phyloP scores from a whole-genome alignment of 1,139 yeast genomes.

The Hansenula anomala region DNA sequence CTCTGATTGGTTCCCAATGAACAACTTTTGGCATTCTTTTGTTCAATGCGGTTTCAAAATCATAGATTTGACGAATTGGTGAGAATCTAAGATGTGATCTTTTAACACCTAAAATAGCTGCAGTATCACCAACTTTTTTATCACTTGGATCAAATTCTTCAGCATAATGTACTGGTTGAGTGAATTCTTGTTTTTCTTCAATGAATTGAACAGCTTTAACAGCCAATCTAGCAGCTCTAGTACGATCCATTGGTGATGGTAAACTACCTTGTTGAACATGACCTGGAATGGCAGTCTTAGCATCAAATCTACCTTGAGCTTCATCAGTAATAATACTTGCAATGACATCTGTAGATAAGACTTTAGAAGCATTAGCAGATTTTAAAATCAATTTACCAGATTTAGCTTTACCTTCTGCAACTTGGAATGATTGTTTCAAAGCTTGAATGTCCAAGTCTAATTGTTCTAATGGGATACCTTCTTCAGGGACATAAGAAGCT shows the following conservation, averaged over 20 bases:
- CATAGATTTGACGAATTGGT: slow-evolving; percentile 71
- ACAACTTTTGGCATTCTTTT: slow-evolving; percentile 86
- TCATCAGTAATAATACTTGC: slow-evolving; percentile 66
- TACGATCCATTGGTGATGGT: slow-evolving; percentile 78
- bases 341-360: slow-evolving; percentile 59
- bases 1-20: slow-evolving; percentile 75
- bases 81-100: slow-evolving; percentile 74
- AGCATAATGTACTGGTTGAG: slow-evolving; percentile 25
- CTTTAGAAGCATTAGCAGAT: slow-evolving; percentile 66
- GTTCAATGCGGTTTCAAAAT: slow-evolving; percentile 74
- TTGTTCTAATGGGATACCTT: slow-evolving; percentile 66
- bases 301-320: slow-evolving; percentile 64
- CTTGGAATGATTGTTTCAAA: slow-evolving; percentile 61
- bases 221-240: slow-evolving; percentile 65
- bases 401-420: slow-evolving; percentile 76
- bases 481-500: slow-evolving; percentile 91
- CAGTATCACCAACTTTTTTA: slow-evolving; percentile 47
- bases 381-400: slow-evolving; percentile 66
- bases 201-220: slow-evolving; percentile 67
- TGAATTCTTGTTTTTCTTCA: slow-evolving; percentile 37
- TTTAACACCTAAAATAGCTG: slow-evolving; percentile 82
- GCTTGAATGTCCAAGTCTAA: slow-evolving; percentile 73
- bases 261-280: slow-evolving; percentile 81
- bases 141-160: slow-evolving; percentile 25
- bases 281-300: slow-evolving; percentile 76